Evolutionary conservation across 2,329 filamentous ascomycete genomes (phyloP), one percentile per base, ranked within the genome.

Genomic region (Plenodomus biglobosus): DNA sequence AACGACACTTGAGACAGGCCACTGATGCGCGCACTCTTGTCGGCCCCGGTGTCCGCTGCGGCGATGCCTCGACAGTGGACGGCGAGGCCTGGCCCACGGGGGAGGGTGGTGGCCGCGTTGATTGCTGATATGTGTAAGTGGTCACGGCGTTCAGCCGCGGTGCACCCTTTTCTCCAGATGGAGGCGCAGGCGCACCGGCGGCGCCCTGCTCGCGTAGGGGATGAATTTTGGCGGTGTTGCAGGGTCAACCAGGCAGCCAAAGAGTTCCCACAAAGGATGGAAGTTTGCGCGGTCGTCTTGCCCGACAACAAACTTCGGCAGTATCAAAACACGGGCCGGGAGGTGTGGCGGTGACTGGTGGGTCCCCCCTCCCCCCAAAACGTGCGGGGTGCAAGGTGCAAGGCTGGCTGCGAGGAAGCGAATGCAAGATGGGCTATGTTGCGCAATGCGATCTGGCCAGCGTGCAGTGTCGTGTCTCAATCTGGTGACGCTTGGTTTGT

Each of bases 1-100:
- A 83, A 48, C 89, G 81, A 68, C 89, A 92, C 55, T 84, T 80
- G 52, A 83, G 78, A 72, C 89, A 94, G 40, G 89, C 88, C 66
- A 92, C 90, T 64, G 86, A 89, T 39, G 88, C 90, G 59, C 89
- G 82, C 82, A 90, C 87, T 48, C 75, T 70, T 61, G 41, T 65
- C 58, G 59, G 59, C 40, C 57, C 53, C 21, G 62, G 58, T 21
- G 61, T 62, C 36, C 61, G 49, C 45, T 55, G 49, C n/a, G 66
- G 67, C 32, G 67, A 70, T 1, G 60, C 58, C 41, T 62, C 63
- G 40, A 62, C 53, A 2, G 66, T 66, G 34, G 65, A 61, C 15
- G 66, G 58, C 39, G 68, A 64, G 15, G 52, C 44, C 40, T 64
- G 59, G 30, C 59, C 53, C 38, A 61, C 40, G 22, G 63, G 58